A percentile compares a stretch with the other conserved stretches of the same genome.
Evolutionary conservation across 2,329 filamentous ascomycete genomes (phyloP).

Genomic region (Verticillium klebahnii): DNA sequence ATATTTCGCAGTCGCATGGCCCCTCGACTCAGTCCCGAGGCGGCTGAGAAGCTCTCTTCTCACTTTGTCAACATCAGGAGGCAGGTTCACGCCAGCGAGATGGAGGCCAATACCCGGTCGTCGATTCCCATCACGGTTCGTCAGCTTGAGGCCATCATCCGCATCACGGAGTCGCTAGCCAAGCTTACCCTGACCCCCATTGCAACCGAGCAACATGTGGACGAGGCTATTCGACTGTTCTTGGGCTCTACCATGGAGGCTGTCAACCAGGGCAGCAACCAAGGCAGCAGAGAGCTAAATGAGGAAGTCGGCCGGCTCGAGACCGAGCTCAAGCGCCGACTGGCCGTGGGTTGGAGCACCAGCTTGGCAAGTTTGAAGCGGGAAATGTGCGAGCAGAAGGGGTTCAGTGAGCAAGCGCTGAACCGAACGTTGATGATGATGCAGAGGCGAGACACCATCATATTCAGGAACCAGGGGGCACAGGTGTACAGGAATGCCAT

Average conservation of each 20-base stretch:
- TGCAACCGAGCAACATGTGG: slow-evolving; percentile 86
- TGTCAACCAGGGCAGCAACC: slow-evolving; percentile 81
- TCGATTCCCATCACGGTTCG: slow-evolving; percentile 97
- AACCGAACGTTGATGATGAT: slow-evolving; percentile 81
- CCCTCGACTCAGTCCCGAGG: slow-evolving; percentile 82
- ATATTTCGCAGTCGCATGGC: slow-evolving; percentile 67
- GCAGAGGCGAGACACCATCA: slow-evolving; percentile 81
- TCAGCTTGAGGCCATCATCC: slow-evolving; percentile 94
- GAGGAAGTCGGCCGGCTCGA: slow-evolving; percentile 86
- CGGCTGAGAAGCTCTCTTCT: slow-evolving; percentile 91
- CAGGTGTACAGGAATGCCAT: slow-evolving; percentile 72
- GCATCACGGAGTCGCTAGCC: slow-evolving; percentile 92
- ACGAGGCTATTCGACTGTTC: slow-evolving; percentile 96
- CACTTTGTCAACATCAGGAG: slow-evolving; percentile 96
- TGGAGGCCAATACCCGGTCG: slow-evolving; percentile 83
- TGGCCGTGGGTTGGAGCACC: slow-evolving; percentile 95
- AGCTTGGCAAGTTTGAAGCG: slow-evolving; percentile 79
- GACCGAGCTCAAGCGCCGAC: slow-evolving; percentile 76
- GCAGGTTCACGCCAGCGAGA: slow-evolving; percentile 87
- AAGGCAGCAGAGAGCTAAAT: slow-evolving; percentile 82
- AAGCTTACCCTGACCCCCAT: slow-evolving; percentile 84
- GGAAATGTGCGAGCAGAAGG: slow-evolving; percentile 89
- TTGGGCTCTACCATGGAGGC: slow-evolving; percentile 97
- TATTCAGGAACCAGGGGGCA: slow-evolving; percentile 71
- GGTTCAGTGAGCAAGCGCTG: slow-evolving; percentile 81